Evolutionary conservation across 257 asterid species (phyloP).

Genomic region (Solanum megistacrolobum): DNA sequence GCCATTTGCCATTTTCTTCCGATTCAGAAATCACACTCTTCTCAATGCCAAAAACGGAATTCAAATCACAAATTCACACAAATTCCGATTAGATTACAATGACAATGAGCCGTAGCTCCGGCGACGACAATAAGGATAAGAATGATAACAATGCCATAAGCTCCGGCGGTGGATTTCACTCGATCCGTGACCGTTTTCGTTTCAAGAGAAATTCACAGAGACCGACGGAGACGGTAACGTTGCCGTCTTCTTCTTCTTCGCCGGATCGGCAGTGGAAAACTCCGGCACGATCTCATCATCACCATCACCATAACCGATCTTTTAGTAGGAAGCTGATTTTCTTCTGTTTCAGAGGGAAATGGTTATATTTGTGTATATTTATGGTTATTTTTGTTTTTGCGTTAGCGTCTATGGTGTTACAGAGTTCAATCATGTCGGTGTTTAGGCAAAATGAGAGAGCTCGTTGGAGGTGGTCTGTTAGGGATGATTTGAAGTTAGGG

Average conservation of each 20-base stretch:
- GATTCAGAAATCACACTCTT: neutral
- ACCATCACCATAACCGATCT: constrained; percentile 21
- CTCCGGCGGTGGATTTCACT: constrained; percentile 36
- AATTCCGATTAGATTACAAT: constrained; percentile 4
- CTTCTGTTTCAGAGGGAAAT: constrained; percentile 36
- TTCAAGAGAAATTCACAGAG: constrained; percentile 23
- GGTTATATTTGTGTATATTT: constrained; percentile 53
- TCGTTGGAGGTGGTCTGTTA: constrained; percentile 68
- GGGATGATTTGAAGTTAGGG: constrained; percentile 66
- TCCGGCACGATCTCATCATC: constrained; percentile 62
- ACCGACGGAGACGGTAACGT: constrained; percentile 14
- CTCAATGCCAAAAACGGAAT: neutral
- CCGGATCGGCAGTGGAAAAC: constrained; percentile 10
- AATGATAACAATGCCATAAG: constrained; percentile 9
- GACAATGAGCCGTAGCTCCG: constrained; percentile 20
- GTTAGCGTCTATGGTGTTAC: constrained; percentile 74
- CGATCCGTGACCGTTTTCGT: constrained; percentile 50
- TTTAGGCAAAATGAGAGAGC: constrained; percentile 46
- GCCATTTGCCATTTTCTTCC: neutral
- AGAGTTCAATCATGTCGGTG: constrained; percentile 73
- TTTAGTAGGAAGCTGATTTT: constrained; percentile 27
- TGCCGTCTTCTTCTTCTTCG: constrained; percentile 18
- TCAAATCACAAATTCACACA: neutral
- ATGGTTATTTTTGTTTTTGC: constrained; percentile 53
- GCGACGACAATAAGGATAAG: constrained; percentile 23